Evolutionary conservation across 2,329 filamentous ascomycete genomes (phyloP).

Genomic region (Fusarium dlaminii): DNA sequence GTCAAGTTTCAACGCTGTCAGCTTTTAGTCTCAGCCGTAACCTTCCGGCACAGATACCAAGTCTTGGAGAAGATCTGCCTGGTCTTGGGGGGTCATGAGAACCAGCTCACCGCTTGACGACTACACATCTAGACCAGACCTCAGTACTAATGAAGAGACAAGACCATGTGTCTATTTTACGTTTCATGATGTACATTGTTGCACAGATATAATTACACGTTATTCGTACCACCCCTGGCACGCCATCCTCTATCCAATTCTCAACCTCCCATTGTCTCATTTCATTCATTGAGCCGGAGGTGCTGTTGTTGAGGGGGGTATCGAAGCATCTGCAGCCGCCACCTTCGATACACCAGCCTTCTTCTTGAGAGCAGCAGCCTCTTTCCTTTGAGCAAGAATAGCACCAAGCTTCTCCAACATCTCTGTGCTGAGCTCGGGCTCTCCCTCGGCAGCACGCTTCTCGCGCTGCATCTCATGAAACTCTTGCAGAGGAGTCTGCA

Average conservation of each 20-base stretch:
- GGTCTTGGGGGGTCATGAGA: not conserved
- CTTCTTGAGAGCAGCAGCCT: constrained; percentile 51
- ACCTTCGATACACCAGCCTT: constrained; percentile 51
- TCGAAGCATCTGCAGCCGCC: constrained; percentile 26
- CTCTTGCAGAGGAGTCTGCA: constrained; percentile 68
- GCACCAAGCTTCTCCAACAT: constrained; percentile 71
- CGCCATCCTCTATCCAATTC: constrained; percentile 22
- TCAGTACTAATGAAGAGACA: constrained; percentile 17
- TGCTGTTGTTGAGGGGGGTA: constrained; percentile 29
- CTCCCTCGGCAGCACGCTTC: constrained; percentile 61
- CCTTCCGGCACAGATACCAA: not conserved
- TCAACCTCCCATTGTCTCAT: not conserved
- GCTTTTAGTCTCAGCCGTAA: not conserved
- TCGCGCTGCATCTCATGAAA: constrained; percentile 65
- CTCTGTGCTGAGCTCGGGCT: constrained; percentile 65
- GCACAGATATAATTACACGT: constrained; percentile 48
- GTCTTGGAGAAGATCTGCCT: not conserved
- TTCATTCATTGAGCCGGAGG: constrained; percentile 31
- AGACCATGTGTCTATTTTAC: constrained; percentile 42
- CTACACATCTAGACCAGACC: not conserved
- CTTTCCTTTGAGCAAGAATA: constrained; percentile 66
- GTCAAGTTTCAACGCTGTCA: not conserved
- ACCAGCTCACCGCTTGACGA: not conserved
- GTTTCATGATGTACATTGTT: constrained; percentile 47
- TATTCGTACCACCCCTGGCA: constrained; percentile 30